Percentiles rank a stretch among this genome's conserved stretches.
phyloP scores from a whole-genome alignment of 129 eudicot species.

The Flaveria linearis region DNA sequence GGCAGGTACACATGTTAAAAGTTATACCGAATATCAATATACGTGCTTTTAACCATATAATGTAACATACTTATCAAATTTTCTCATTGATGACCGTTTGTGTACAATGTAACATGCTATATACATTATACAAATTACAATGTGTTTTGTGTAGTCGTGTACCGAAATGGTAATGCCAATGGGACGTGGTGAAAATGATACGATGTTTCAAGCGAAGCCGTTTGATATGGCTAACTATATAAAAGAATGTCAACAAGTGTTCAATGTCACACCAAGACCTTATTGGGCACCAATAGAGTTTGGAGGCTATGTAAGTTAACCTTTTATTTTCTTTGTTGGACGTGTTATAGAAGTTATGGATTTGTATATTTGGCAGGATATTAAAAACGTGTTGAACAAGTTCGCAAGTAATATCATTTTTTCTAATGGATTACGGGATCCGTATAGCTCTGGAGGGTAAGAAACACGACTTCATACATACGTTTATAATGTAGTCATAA shows the following conservation, averaged over 20 bases:
- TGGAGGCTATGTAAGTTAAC: slow-evolving; percentile 38
- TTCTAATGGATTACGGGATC: slow-evolving; percentile 43
- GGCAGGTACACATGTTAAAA: slow-evolving; percentile 38
- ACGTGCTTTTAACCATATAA: no score
- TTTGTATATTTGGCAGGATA: slow-evolving; percentile 9
- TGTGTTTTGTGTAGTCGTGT: slow-evolving; percentile 29
- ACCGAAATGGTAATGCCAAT: slow-evolving; percentile 49
- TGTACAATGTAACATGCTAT: background rate
- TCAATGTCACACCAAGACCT: slow-evolving; percentile 43
- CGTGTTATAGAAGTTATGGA: background rate
- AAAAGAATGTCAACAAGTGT: slow-evolving; percentile 27
- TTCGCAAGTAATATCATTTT: slow-evolving; percentile 52
- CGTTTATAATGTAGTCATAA: background rate
- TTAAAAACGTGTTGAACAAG: slow-evolving; percentile 37
- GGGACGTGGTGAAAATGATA: slow-evolving; percentile 40
- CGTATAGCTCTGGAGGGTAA: slow-evolving; percentile 51
- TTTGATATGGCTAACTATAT: slow-evolving; percentile 27
- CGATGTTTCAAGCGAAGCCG: slow-evolving; percentile 40
- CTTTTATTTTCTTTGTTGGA: background rate
- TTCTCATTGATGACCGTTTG: no score
- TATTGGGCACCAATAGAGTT: slow-evolving; percentile 44
- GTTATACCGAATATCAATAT: background rate
- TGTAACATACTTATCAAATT: no score
- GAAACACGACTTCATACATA: background rate
- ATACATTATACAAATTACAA: background rate